A percentile compares a stretch with the other conserved stretches of the same genome.
These are phyloP conservation scores for Trichoderma gracile DNA, from an alignment of 2,329 filamentous ascomycete species.

Conservation along the genomic window DNA sequence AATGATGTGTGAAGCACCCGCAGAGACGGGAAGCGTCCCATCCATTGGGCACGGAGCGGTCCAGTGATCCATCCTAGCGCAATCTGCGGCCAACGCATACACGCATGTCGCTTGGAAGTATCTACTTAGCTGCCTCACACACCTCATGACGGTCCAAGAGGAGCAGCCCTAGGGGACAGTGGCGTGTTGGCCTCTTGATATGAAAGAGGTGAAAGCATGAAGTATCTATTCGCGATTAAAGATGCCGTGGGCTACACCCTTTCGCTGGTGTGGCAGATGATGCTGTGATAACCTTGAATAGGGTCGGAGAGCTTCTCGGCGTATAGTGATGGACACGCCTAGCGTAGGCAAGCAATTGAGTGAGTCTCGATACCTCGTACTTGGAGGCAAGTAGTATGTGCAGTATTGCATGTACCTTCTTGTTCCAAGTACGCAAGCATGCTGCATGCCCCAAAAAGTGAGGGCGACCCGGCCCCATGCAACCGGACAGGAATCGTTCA, in stretches of 20 bases:
- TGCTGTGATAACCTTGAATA: background rate
- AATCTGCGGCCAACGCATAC: slow-evolving; percentile 15
- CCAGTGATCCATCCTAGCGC: slow-evolving; percentile 3
- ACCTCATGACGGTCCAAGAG: background rate
- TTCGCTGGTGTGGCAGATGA: background rate
- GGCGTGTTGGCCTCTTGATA: slow-evolving; percentile 1
- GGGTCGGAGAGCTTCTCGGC: background rate
- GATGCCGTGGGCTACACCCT: background rate
- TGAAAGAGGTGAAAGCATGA: background rate
- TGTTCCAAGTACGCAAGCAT: background rate
- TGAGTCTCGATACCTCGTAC: too few species aligned
- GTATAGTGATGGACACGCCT: background rate
- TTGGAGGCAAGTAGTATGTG: too few species aligned
- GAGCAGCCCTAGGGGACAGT: background rate
- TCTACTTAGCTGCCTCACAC: too few species aligned
- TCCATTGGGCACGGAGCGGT: background rate
- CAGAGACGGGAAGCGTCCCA: background rate
- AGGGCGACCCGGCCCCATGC: background rate
- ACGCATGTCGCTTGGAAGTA: slow-evolving; percentile 6
- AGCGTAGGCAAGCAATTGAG: too few species aligned
- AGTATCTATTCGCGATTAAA: background rate
- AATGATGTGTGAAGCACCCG: slow-evolving; percentile 9
- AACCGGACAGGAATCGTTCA: background rate
- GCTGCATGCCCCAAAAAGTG: background rate
- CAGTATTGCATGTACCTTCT: too few species aligned